phyloP scores from a whole-genome alignment of 2,329 filamentous ascomycete genomes.

The Conoideocrella luteorostrata region DNA sequence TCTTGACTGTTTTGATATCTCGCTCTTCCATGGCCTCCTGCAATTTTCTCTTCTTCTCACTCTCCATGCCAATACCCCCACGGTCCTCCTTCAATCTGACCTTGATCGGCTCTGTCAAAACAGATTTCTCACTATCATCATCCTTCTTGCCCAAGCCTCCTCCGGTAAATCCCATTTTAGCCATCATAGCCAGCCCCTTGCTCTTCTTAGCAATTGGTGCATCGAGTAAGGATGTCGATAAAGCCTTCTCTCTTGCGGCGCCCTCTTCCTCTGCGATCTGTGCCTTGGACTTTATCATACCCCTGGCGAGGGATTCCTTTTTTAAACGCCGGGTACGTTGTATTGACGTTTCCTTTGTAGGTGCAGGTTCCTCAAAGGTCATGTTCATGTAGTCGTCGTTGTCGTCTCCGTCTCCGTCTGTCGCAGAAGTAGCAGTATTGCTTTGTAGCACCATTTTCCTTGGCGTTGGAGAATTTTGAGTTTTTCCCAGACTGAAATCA shows the following conservation, averaged over 20 bases:
- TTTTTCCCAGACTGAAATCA: too few relatives aligned
- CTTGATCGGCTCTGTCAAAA: constrained; percentile 62
- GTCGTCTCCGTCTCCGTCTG: constrained; percentile 1
- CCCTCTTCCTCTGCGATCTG: constrained; percentile 72
- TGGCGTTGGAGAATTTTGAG: too few relatives aligned
- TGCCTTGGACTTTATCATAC: constrained; percentile 70
- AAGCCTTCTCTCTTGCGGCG: constrained; percentile 65
- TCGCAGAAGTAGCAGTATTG: constrained; percentile 11
- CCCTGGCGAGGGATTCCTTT: constrained; percentile 61
- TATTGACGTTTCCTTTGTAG: constrained; percentile 47
- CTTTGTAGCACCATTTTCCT: too few relatives aligned
- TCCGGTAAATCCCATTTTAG: constrained; percentile 86
- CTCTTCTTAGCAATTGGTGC: constrained; percentile 51
- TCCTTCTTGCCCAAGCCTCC: constrained; percentile 60
- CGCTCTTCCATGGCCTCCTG: constrained; percentile 54
- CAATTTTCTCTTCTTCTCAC: constrained; percentile 72
- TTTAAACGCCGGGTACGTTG: constrained; percentile 48
- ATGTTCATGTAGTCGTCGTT: constrained; percentile 98
- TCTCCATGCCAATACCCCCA: constrained; percentile 77
- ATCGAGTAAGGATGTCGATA: constrained; percentile 67
- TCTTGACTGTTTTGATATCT: constrained; percentile 53
- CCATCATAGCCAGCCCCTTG: constrained; percentile 95
- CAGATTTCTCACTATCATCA: constrained; percentile 32
- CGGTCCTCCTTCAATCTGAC: constrained; percentile 72
- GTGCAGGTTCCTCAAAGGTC: constrained; percentile 65